These are phyloP conservation scores for Apium graveolens DNA, from an alignment of 129 eudicot species.

Conservation along the genomic window DNA sequence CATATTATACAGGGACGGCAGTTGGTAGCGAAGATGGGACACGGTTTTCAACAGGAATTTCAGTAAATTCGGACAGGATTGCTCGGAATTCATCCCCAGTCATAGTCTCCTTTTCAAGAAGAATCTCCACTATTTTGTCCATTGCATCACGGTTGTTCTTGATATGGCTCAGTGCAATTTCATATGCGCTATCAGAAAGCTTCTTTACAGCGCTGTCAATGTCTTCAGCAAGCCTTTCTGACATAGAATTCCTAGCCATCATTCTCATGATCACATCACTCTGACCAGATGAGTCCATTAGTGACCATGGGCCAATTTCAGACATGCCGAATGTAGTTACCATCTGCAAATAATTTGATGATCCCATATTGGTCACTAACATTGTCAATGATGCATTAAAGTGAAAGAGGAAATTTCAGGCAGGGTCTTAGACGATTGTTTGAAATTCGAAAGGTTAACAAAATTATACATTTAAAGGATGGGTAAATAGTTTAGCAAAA, in stretches of 20 bases:
- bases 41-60: constrained; percentile 83
- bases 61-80: constrained; percentile 77
- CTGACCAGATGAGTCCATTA: constrained; percentile 84
- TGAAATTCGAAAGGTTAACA: not conserved
- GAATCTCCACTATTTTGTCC: constrained; percentile 91
- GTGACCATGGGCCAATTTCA: constrained; percentile 74
- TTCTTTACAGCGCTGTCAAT: constrained; percentile 80
- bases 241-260: constrained; percentile 99
- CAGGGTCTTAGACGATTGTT: constrained; percentile 17
- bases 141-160: constrained; percentile 88
- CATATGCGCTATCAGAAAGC: constrained; percentile 76
- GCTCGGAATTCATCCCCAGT: constrained; percentile 94
- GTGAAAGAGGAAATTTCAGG: not conserved
- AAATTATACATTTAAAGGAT: too few relatives aligned
- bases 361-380: not conserved
- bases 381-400: not conserved
- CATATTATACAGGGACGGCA: constrained; percentile 49
- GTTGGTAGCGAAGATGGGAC: constrained; percentile 41
- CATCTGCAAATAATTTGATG: constrained; percentile 2
- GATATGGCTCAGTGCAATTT: constrained; percentile 74
- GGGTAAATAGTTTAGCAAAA: too few relatives aligned
- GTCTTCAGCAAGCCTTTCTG: constrained; percentile 87
- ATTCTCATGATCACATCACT: constrained; percentile 95
- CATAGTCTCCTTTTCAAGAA: constrained; percentile 88
- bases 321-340: constrained; percentile 33